These are phyloP conservation scores for Karstenula rhodostoma DNA, from an alignment of 2,329 filamentous ascomycete species.

Conservation along the genomic window DNA sequence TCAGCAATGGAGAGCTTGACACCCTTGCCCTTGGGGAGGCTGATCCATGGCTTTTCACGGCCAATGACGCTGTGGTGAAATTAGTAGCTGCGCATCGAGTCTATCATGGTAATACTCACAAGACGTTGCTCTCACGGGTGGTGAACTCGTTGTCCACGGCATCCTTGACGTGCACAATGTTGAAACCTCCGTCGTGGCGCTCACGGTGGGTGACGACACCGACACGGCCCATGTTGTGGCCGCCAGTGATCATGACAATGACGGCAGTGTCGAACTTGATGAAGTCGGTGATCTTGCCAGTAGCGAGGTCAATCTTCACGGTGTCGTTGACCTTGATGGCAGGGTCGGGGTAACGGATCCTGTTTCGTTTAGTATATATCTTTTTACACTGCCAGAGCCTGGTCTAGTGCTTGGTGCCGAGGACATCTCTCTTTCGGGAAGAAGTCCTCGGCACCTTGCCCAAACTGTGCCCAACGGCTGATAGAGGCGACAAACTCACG, in stretches of 20 bases:
- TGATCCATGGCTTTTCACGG: slow-evolving; percentile 98
- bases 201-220: slow-evolving; percentile 99
- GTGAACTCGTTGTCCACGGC: slow-evolving; percentile 99
- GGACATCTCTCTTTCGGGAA: slow-evolving; percentile 26
- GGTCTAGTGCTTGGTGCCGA: slow-evolving; percentile 97
- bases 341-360: slow-evolving; percentile 99
- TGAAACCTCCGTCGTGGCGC: slow-evolving; percentile 99
- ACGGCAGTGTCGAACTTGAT: slow-evolving; percentile 99
- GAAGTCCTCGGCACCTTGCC: slow-evolving; percentile 44
- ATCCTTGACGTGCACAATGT: slow-evolving; percentile 99
- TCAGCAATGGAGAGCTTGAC: slow-evolving; percentile 97
- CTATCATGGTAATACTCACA: slow-evolving; percentile 52
- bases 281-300: slow-evolving; percentile 97
- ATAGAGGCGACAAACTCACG: slow-evolving; percentile 99
- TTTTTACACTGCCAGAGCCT: slow-evolving; percentile 77
- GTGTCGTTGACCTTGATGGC: slow-evolving; percentile 99
- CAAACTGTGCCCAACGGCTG: slow-evolving; percentile 87
- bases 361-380: slow-evolving; percentile 60
- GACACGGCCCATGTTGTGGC: slow-evolving; percentile 99
- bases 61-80: slow-evolving; percentile 74
- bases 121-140: slow-evolving; percentile 99
- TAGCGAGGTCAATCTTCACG: slow-evolving; percentile 97
- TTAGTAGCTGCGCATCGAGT: slow-evolving; percentile 20
- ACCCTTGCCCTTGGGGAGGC: slow-evolving; percentile 99
- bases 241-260: slow-evolving; percentile 98